Base-by-base conservation (phyloP, 805 yeast species). In the Lipomyces yamadae region DNA sequence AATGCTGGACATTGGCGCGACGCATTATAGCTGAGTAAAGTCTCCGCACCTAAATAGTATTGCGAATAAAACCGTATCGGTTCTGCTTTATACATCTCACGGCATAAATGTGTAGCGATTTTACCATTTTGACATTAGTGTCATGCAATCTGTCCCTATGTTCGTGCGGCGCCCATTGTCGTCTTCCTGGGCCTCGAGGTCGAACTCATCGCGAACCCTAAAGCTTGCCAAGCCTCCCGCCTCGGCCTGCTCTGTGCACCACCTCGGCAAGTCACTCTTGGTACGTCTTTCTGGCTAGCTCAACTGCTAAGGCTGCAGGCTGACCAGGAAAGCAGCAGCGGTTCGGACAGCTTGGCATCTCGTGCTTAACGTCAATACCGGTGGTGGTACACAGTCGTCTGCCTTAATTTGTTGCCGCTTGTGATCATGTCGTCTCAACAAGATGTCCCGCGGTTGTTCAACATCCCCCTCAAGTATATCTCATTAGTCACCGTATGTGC, bases 401-500 rank as follows among this genome's bases (percentile, higher is more conserved):
- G 10, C 24, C 24, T 24, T 24, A 4, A 10, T 15, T 42, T 10
- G n/a, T n/a, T 15, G 1, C 1, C 48, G 48, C 48, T 24, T 42
- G 48, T n/a, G 48, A 42, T 1, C 48, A 42, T 42, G 48, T 42
- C 48, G 60, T 37, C 63, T 29, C 58, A 60, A 54, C 61, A 37
- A 24, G 72, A 68, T 34, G 70, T 68, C 18, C 71, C 71, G 18
- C 60, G 64, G 34, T 66, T 68, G 13, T 50, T 48, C 39, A 61
- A 60, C 58, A 58, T 76, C 15, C 78, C 79, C 30, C 70, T 74
- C 68, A 76, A 79, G 61, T 75, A 74, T 59, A 70, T 73, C 15
- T 78, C 82, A 3, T 76, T 79, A 61, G 72, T 77, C 50, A 78
- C 80, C 32, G 72, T 74, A 58, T 33, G 72, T 32, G 18, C 10